Base-by-base conservation (phyloP, 768 basidiomycete species). In the Suillus occidentalis region DNA sequence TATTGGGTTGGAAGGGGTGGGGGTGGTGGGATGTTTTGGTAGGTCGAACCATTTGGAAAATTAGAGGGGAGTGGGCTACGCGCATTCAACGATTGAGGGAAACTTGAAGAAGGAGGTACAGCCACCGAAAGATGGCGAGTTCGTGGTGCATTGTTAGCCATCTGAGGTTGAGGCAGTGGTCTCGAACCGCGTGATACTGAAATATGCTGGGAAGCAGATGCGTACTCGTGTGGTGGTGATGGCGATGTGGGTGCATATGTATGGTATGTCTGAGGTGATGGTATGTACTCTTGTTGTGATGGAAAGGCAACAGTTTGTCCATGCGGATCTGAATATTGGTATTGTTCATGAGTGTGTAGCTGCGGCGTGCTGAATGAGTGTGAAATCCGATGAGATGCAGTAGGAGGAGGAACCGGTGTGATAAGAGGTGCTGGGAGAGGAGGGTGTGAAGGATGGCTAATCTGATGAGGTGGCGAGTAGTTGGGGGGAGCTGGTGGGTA, bases 1-100 rank as follows among this genome's bases (percentile, higher is more conserved):
- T 80, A 81, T 45, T 81, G 79, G 9, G 82, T 73, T 36, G 72
- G 66, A 57, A 75, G 42, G 8, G 60, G 66, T 37, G 70, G 55
- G 3, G 69, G 66, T 37, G 62, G 68, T 36, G 60, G 68, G 2
- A 62, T 63, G 22, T 53, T 64, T 36, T 73, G 61, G 57, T 68
- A 68, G 18, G 73, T 68, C 55, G 65, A 69, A 31, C 63, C 63
- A 45, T 62, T 69, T 25, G 63, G 65, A 34, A 72, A 66, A 43
- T 68, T 31, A 9, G 66, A 42, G 31, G 52, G 66, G 13, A 43
- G 45, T 31, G 65, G 65, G 37, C 52, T 61, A 40, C 60, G 64
- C 18, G 45, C 61, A 65, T 53, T 53, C n/a, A 66, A 31, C 2
- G 73, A 75, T 14, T 72, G 74, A 56, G 72, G 74, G 49, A 75